phyloP scores from a whole-genome alignment of 208 protist species.

The Leishmania tropica region DNA sequence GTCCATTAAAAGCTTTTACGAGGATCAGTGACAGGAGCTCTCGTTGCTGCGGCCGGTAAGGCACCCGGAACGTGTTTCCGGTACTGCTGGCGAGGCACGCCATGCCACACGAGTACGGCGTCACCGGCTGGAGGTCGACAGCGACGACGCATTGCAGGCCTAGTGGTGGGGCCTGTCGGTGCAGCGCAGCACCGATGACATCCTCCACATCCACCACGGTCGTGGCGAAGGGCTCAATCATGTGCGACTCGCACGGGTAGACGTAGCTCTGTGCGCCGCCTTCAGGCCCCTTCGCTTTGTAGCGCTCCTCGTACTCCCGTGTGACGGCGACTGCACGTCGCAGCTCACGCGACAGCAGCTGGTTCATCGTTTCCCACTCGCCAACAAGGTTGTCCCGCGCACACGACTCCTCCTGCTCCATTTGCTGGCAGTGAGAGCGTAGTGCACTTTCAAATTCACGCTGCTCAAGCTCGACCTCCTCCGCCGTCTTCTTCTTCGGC shows the following conservation, averaged over 20 bases:
- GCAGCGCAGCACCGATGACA: slow-evolving; percentile 60
- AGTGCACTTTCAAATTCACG: slow-evolving; percentile 60
- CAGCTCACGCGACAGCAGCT: slow-evolving; percentile 62
- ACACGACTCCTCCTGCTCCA: slow-evolving; percentile 64
- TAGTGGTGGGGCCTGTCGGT: slow-evolving; percentile 47
- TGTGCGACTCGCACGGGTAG: slow-evolving; percentile 56
- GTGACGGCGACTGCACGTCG: slow-evolving; percentile 58
- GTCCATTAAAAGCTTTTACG: slow-evolving; percentile 76
- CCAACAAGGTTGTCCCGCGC: slow-evolving; percentile 37
- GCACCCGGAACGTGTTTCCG: slow-evolving; percentile 71
- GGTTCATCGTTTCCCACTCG: slow-evolving; percentile 68
- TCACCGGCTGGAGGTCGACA: slow-evolving; percentile 80
- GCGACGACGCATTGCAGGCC: slow-evolving; percentile 82
- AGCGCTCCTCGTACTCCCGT: slow-evolving; percentile 68
- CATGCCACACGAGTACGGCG: slow-evolving; percentile 61
- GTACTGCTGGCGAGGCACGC: slow-evolving; percentile 84
- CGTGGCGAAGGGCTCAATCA: slow-evolving; percentile 76
- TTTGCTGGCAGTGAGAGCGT: slow-evolving; percentile 39
- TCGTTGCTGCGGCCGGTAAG: slow-evolving; percentile 78
- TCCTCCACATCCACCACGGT: slow-evolving; percentile 69
- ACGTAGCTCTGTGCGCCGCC: slow-evolving; percentile 48
- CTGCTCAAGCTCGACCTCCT: slow-evolving; percentile 60
- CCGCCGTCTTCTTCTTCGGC: slow-evolving; percentile 50
- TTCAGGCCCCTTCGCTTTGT: slow-evolving; percentile 35
- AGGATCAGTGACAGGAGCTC: slow-evolving; percentile 59